These are phyloP conservation scores for Cryphonectria naterciae DNA, from an alignment of 2,329 filamentous ascomycete genomes.

Conservation along the genomic window DNA sequence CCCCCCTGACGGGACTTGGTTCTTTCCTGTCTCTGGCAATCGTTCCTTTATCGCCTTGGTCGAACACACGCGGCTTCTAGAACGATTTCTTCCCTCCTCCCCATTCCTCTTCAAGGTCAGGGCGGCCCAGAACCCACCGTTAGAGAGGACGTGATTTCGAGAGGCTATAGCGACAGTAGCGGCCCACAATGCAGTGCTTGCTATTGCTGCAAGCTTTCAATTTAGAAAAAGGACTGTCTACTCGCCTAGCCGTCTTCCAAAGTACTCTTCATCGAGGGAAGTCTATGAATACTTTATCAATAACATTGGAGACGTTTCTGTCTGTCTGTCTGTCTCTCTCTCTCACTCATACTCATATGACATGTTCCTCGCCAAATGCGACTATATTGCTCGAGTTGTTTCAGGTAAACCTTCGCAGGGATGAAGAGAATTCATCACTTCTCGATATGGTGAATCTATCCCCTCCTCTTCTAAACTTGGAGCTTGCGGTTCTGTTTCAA, in stretches of 20 bases:
- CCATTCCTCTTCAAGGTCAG: background rate
- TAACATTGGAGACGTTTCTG: background rate
- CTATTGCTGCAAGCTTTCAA: background rate
- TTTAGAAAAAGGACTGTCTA: background rate
- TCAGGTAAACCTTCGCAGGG: background rate
- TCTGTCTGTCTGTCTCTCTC: background rate
- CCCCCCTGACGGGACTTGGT: background rate
- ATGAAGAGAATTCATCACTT: background rate
- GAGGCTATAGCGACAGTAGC: background rate
- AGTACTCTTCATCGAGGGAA: background rate
- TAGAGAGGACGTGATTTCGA: background rate
- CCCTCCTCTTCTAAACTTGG: background rate
- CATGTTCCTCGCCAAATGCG: background rate
- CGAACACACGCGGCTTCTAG: constrained; percentile 10
- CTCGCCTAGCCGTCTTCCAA: background rate
- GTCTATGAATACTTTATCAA: background rate
- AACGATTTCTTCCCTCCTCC: background rate
- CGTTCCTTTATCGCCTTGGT: background rate
- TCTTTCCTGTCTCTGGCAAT: background rate
- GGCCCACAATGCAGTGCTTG: background rate
- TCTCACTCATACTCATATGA: too few relatives aligned
- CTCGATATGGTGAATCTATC: background rate
- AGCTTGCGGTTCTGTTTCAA: background rate
- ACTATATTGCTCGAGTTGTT: background rate
- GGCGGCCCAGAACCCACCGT: background rate